These are phyloP conservation scores for Penicillium paradoxum DNA, from an alignment of 495 filamentous ascomycete species.

Conservation along the genomic window DNA sequence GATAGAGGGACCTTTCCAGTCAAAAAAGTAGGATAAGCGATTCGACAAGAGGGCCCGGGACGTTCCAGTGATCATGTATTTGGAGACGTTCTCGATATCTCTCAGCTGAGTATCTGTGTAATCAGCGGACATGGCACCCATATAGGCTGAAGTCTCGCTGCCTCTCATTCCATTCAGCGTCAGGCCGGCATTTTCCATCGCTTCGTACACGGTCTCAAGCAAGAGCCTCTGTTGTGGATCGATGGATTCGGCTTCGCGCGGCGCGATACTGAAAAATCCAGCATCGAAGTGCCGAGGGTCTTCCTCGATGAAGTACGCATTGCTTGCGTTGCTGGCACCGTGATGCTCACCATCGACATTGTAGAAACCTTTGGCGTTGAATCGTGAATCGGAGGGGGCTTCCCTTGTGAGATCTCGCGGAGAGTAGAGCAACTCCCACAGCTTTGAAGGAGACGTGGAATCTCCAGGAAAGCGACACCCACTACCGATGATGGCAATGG, in stretches of 20 bases:
- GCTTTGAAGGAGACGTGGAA: neutral
- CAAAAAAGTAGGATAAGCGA: slow-evolving; percentile 43
- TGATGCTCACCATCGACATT: neutral
- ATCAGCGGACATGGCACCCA: neutral
- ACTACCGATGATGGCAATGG: neutral
- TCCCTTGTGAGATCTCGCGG: neutral
- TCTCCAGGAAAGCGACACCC: neutral
- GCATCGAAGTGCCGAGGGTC: neutral
- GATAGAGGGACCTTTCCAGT: slow-evolving; percentile 43
- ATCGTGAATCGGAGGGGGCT: neutral
- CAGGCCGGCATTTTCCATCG: neutral
- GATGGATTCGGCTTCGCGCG: neutral
- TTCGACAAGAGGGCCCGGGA: slow-evolving; percentile 8
- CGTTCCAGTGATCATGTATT: neutral
- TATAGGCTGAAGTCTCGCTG: neutral
- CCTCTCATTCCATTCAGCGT: neutral
- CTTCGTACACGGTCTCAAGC: slow-evolving; percentile 14
- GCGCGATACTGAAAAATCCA: neutral
- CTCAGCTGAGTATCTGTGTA: neutral
- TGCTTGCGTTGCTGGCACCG: neutral
- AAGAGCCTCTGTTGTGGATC: slow-evolving; percentile 11
- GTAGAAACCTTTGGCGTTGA: neutral
- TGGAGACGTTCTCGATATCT: neutral
- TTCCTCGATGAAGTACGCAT: slow-evolving; percentile 1
- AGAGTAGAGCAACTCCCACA: neutral